Base-by-base conservation (phyloP, 371 early-diverging fungal genomes). In the Sporodiniella umbellata region DNA sequence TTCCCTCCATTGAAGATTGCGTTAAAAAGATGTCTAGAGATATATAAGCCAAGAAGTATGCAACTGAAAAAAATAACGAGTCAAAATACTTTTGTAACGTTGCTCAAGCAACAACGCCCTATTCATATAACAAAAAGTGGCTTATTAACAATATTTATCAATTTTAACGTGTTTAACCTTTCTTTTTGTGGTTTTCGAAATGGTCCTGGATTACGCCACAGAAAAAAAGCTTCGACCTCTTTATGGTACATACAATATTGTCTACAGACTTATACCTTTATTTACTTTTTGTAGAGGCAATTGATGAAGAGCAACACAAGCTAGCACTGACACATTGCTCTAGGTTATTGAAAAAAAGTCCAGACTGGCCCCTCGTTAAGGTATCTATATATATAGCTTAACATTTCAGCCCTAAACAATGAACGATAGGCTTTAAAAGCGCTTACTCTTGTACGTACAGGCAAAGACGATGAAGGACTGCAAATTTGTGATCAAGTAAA, bases 351-450 rank as follows among this genome's bases (percentile, higher is more conserved):
- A 89, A 89, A 68, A 93, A 85, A 64, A 78, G 75, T 19, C 81
- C 82, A 10, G 80, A 86, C 42, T 71, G 80, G 53, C 74, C 83
- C 23, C 70, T 85, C 39, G 67, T 84, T 44, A 85, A 85, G 75
- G 88, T 85, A 74, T 23, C 19, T 19, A 40, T 4, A 40, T n/a
- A n/a, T n/a, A n/a, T n/a, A n/a, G n/a, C n/a, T n/a, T n/a, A n/a
- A n/a, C n/a, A n/a, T n/a, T n/a, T n/a, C n/a, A n/a, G n/a, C n/a
- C n/a, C n/a, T n/a, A n/a, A 43, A 11, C 25, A 28, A 8, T 18
- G 23, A 28, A 21, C 8, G 21, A 19, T 70, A 92, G 92, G 89
- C 94, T 2, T 63, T 94, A 54, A 93, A 94, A 70, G 87, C 93
- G 1, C 78, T 90, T 35, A 80, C 86, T 0, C 64, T 93, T 51